phyloP scores from a whole-genome alignment of 164 flowering plant species.

The Vitis rupestris region DNA sequence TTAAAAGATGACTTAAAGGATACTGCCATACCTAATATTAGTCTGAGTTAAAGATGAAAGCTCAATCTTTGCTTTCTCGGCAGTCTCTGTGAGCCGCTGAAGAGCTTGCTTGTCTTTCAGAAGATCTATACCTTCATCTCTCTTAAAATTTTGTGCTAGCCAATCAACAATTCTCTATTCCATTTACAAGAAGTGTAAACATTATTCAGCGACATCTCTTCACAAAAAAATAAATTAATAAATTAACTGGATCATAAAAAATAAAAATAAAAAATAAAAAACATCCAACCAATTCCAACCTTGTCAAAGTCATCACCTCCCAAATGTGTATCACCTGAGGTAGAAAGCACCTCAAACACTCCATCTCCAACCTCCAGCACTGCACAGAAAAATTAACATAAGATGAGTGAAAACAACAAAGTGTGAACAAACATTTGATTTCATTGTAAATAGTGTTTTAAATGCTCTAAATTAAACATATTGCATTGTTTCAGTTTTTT shows the following conservation, averaged over 20 bases:
- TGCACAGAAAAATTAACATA: constrained; percentile 22
- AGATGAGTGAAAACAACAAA: not conserved
- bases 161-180: constrained; percentile 45
- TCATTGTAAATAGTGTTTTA: too few species aligned
- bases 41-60: constrained; percentile 53
- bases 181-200: not conserved
- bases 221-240: not conserved
- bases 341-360: constrained; percentile 84
- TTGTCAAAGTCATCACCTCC: constrained; percentile 94
- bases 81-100: constrained; percentile 51
- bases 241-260: not conserved
- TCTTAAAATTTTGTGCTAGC: constrained; percentile 71
- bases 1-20: too few species aligned
- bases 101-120: constrained; percentile 46
- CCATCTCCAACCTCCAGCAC: constrained; percentile 94
- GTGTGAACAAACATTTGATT: not conserved
- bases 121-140: constrained; percentile 57
- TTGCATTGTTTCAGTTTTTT: too few species aligned
- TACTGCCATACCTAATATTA: constrained; percentile 33
- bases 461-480: too few species aligned
- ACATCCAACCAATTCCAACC: constrained; percentile 32
- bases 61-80: constrained; percentile 64
- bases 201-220: not conserved
- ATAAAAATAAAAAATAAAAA: not conserved
- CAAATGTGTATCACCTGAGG: constrained; percentile 84